Evolutionary conservation across 139 green algal genomes (phyloP), one percentile per base, ranked within the genome.

Genomic region (Coccomyxa sp.): DNA sequence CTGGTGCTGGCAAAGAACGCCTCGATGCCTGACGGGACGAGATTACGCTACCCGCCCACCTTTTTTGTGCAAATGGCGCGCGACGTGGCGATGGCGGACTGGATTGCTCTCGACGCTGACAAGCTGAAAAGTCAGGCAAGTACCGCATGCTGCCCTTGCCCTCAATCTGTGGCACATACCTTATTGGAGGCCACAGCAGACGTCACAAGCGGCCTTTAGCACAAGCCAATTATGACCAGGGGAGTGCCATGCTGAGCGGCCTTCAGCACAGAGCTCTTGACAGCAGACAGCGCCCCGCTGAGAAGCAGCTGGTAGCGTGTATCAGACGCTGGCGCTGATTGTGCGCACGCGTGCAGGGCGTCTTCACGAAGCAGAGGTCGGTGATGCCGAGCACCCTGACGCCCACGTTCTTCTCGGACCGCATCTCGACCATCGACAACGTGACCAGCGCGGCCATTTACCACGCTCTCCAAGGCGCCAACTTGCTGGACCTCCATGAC

Each of bases 31-130:
- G 27, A 64, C 27, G 50, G 50, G 50, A 18, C 18, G 1, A 72
- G 41, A 12, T 76, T 80, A 58, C 31, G 39, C 16, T 91, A 87
- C 76, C 90, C 90, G 5, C 89, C 89, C 7, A 83, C 84, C 9
- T 29, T 89, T 31, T 89, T 92, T 73, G 78, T 91, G 31, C 86
- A 93, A 81, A 94, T 94, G 90, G 77, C 86, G 2, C 80, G 83
- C 0, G 88, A 93, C 78, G 35, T 58, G 22, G 74, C 71, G 37
- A 89, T 79, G 0, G 78, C 75, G 0, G 40, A 33, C 6, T 39
- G 75, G 39, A 82, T 93, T 16, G n/a, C n/a, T 7, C 24, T 39
- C 12, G 75, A 87, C 39, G 55, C 90, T 35, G 31, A 41, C 50
- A 50, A 73, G 39, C 40, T 88, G 8, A 55, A 77, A 22, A 50